Base-by-base conservation (phyloP, 1,284 basidiomycete species). In the Trametes sp. region DNA sequence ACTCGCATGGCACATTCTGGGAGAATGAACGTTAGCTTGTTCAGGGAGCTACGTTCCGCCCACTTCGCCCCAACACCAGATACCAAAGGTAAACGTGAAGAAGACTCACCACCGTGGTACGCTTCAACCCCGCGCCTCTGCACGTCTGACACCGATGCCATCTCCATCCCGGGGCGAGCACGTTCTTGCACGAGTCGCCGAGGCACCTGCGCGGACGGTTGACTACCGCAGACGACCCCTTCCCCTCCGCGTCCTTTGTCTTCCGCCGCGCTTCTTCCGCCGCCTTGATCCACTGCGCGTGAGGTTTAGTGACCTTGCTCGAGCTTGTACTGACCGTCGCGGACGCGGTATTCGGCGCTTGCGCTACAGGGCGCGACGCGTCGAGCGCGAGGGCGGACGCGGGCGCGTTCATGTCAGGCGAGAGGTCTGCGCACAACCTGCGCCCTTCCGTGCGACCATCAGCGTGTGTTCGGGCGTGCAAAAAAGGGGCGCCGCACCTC, bases 71-170 rank as follows among this genome's bases (percentile, higher is more conserved):
- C n/a, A n/a, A n/a, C n/a, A n/a, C n/a, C n/a, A n/a, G n/a, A n/a
- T n/a, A n/a, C n/a, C n/a, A n/a, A n/a, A n/a, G n/a, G n/a, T n/a
- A 10, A 24, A 24, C 42, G 42, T 10, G 21, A 8, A 42, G 9
- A 33, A 28, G 7, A 59, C 62, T 63, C 57, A 63, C 62, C 62
- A 57, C 44, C 9, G 33, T 48, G 24, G 6, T 5, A 5, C 50
- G 45, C 54, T 45, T 36, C n/a, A 6, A 23, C 24, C 19, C 41
- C 10, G 10, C 49, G 14, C 46, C 54, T 19, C 28, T 26, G 31
- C 65, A 66, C 16, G 9, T 19, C 24, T 19, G 33, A 38, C 65
- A 66, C 7, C 57, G 53, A 19, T 46, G 42, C 44, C 33, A 66
- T 36, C 49, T 60, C 65, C 62, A 64, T 2, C 23, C 41, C 6